Evolutionary conservation across 2,329 filamentous ascomycete species (phyloP).

Genomic region (Arthroderma sp.): DNA sequence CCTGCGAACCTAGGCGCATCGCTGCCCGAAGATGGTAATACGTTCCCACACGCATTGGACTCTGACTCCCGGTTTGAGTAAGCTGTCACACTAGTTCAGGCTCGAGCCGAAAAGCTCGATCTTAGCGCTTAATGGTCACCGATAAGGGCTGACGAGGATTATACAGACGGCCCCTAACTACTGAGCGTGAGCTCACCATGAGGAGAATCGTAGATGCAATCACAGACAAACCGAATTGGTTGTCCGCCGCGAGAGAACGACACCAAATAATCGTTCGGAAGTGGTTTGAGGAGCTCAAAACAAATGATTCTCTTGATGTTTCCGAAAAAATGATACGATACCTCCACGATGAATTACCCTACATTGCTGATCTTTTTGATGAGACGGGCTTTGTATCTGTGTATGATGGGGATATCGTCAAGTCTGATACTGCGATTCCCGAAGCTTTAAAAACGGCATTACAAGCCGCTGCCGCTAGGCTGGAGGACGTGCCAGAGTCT

Average conservation of each 20-base stretch:
- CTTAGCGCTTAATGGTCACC: too few species aligned
- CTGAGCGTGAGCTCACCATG: slow-evolving; percentile 28
- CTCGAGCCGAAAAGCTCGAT: too few species aligned
- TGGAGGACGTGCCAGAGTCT: slow-evolving; percentile 42
- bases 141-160: too few species aligned
- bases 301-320: slow-evolving; percentile 15
- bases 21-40: too few species aligned
- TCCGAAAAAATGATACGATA: slow-evolving; percentile 25
- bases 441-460: slow-evolving; percentile 31
- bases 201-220: slow-evolving; percentile 29
- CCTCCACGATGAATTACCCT: slow-evolving; percentile 36
- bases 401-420: slow-evolving; percentile 37
- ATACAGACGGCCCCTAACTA: neutral
- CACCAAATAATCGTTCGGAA: too few species aligned
- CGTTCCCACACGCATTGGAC: too few species aligned
- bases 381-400: slow-evolving; percentile 29
- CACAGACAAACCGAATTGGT: slow-evolving; percentile 32
- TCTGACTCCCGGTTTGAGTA: too few species aligned
- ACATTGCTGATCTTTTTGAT: slow-evolving; percentile 33
- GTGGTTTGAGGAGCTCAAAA: slow-evolving; percentile 21
- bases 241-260: too few species aligned
- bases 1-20: too few species aligned
- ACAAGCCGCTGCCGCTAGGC: slow-evolving; percentile 30
- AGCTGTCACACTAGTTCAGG: too few species aligned
- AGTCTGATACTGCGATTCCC: slow-evolving; percentile 40